Evolutionary conservation across 2,329 filamentous ascomycete species (phyloP), one percentile per base, ranked within the genome.

Genomic region (Didymella segeticola): DNA sequence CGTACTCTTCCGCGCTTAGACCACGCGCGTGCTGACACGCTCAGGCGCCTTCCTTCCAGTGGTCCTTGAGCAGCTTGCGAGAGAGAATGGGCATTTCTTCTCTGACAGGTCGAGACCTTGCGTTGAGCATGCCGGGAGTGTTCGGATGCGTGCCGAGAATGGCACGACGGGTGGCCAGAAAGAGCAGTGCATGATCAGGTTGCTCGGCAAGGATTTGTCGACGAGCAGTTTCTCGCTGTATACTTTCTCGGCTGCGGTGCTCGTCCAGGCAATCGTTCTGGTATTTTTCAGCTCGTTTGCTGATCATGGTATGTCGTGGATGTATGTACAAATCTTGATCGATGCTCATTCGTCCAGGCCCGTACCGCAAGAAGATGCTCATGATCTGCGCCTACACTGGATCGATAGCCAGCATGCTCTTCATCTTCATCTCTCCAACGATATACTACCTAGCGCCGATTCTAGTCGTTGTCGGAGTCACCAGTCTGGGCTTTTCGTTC

Each of bases 171-270:
- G 57, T 23, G 58, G 51, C 11, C 53, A 61, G 41, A 51, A 69
- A 60, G 61, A 62, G 36, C 90, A 93, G 68, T 98, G 93, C 70
- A 80, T 97, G 59, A 83, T 97, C 41, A 86, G 86, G 55, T 80
- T 96, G 7, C 77, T 96, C 29, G 92, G 92, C 1, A 77, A 87
- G 53, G 86, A 93, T 58, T 87, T 97, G 74, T 96, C 96, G 71
- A 96, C 92, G 1, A 90, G 91, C 22, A 96, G 90, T 73, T 96
- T 96, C 73, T 92, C 91, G 63, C 92, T 97, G 89, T 97, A 97
- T 74, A 96, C 91, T 0, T 96, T 96, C 73, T 95, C 91, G 39
- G 78, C 93, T 63, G 96, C 91, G 66, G 93, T 97, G 1, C 75
- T 96, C 19, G 75, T 96, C 9, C 93, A 97, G 71, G 89, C 91